These are phyloP conservation scores for Debaryomyces tyrocola DNA, from an alignment of 805 yeast genomes.

Conservation along the genomic window DNA sequence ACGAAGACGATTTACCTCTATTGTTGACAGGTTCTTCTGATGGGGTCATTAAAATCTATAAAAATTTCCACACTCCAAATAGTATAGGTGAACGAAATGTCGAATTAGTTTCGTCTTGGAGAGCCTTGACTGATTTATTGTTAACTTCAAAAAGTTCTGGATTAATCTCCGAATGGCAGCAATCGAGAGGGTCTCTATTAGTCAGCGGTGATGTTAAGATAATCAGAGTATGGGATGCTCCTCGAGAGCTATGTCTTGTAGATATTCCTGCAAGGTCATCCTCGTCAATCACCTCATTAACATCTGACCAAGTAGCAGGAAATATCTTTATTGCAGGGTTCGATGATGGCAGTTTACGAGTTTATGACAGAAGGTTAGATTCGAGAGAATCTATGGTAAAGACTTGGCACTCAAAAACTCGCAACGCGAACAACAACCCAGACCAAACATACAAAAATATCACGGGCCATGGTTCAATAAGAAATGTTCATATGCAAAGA, in stretches of 20 bases:
- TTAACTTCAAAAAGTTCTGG: conserved; percentile 82
- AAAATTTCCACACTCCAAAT: conserved; percentile 53
- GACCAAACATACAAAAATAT: conserved; percentile 17
- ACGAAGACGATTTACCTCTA: conserved; percentile 90
- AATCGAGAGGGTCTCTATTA: conserved; percentile 83
- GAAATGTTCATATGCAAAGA: conserved; percentile 90
- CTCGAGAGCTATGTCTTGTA: conserved; percentile 79
- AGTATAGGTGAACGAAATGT: conserved; percentile 26
- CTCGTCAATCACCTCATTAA: conserved; percentile 81
- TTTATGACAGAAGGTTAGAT: conserved; percentile 86
- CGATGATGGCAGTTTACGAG: conserved; percentile 84
- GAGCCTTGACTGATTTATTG: conserved; percentile 84
- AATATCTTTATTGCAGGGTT: conserved; percentile 88
- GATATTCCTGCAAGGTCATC: conserved; percentile 92
- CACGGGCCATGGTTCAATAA: conserved; percentile 52
- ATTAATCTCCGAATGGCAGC: conserved; percentile 93
- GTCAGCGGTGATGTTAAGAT: conserved; percentile 95
- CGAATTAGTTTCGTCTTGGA: conserved; percentile 82
- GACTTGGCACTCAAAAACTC: conserved; percentile 57
- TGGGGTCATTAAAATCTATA: conserved; percentile 87
- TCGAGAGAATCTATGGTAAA: conserved; percentile 83
- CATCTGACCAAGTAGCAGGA: conserved; percentile 96
- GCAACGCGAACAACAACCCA: conserved; percentile 20
- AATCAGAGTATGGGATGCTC: conserved; percentile 95
- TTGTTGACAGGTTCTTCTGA: conserved; percentile 88